Percentiles rank a stretch among this genome's conserved stretches.
Evolutionary conservation across 78 protist species (phyloP).

Genomic region (Dictyostelium capitatum): DNA sequence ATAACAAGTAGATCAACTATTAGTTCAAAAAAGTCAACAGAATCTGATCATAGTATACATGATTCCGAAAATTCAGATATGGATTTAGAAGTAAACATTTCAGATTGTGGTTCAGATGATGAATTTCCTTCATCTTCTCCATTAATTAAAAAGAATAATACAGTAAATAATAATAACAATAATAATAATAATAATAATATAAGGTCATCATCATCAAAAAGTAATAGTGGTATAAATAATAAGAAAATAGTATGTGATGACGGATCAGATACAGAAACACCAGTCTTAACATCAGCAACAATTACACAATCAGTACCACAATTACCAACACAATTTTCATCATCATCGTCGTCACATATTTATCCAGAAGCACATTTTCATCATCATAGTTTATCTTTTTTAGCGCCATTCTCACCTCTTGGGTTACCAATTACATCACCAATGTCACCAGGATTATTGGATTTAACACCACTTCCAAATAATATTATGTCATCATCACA

Average conservation of each 20-base stretch:
- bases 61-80: slow-evolving; percentile 38
- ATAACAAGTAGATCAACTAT: slow-evolving; percentile 4
- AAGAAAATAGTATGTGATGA: neutral
- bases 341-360: neutral
- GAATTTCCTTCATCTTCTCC: neutral
- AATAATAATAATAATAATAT: neutral
- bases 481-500: neutral
- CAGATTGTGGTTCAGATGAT: slow-evolving; percentile 12
- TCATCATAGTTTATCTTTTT: slow-evolving; percentile 46
- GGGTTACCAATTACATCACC: slow-evolving; percentile 71
- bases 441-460: slow-evolving; percentile 71
- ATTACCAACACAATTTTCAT: neutral
- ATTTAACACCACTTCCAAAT: slow-evolving; percentile 32
- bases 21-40: neutral
- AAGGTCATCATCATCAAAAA: neutral
- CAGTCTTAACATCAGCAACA: neutral
- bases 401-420: slow-evolving; percentile 78
- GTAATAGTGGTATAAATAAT: neutral
- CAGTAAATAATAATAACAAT: neutral
- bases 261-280: slow-evolving; percentile 21
- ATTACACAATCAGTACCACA: neutral
- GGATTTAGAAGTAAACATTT: slow-evolving; percentile 68
- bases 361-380: neutral
- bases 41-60: neutral
- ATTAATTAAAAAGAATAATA: neutral